These are phyloP conservation scores for Graphilbum ipis-grandicollis DNA, from an alignment of 2,329 filamentous ascomycete genomes.

Conservation along the genomic window DNA sequence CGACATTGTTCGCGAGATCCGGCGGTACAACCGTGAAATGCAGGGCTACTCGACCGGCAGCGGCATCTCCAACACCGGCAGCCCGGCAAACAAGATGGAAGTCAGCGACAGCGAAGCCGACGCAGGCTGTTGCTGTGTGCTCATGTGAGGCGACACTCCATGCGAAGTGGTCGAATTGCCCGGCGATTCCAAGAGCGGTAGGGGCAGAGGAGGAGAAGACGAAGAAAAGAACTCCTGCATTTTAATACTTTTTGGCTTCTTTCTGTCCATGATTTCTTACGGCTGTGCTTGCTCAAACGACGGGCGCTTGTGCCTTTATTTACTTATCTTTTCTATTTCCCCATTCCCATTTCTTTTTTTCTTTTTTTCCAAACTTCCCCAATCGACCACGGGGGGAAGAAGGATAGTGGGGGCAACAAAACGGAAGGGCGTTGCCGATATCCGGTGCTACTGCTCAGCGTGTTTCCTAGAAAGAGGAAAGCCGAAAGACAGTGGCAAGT, in stretches of 20 bases:
- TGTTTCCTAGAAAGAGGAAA: too few species aligned
- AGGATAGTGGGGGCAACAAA: too few species aligned
- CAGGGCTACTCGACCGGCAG: conserved; percentile 65
- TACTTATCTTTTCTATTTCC: background rate
- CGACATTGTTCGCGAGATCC: conserved; percentile 94
- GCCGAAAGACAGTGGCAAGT: too few species aligned
- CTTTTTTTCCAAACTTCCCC: too few species aligned
- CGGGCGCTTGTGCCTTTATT: too few species aligned
- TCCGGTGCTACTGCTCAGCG: too few species aligned
- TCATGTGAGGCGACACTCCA: conserved; percentile 7
- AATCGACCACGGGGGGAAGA: too few species aligned
- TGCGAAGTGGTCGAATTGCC: background rate
- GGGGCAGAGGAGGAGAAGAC: background rate
- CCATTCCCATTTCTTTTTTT: background rate
- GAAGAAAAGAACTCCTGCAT: background rate
- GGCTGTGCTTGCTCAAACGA: background rate
- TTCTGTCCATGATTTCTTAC: background rate
- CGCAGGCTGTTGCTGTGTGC: conserved; percentile 53
- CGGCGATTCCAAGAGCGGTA: background rate
- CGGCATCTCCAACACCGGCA: conserved; percentile 42
- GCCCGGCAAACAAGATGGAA: conserved; percentile 58
- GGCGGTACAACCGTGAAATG: conserved; percentile 97
- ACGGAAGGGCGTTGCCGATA: too few species aligned
- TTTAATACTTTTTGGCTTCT: background rate
- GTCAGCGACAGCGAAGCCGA: conserved; percentile 52